Conservation (phyloP, 1,284 basidiomycete species). For the Pseudozyma pruni region DNA sequence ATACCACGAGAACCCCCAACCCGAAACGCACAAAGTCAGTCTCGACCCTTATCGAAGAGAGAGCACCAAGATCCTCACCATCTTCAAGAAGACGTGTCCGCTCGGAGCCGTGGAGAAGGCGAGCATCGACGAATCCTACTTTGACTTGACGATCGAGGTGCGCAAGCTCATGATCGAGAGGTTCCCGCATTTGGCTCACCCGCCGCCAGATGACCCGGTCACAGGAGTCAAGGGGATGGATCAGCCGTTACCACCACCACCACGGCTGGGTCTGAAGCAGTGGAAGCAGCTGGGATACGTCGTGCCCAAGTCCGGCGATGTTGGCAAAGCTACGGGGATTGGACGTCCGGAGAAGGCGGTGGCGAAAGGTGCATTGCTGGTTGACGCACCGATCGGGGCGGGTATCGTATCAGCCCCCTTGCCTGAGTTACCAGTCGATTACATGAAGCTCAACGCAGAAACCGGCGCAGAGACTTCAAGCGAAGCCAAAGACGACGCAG, state of each 20-base stretch:
- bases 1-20: constrained; percentile 82
- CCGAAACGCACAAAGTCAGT: constrained; percentile 92
- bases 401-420: constrained; percentile 28
- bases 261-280: constrained; percentile 72
- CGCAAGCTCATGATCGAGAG: constrained; percentile 59
- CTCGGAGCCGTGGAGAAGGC: constrained; percentile 73
- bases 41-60: constrained; percentile 93
- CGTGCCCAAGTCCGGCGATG: constrained; percentile 74
- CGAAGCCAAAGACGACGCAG: constrained; percentile 26
- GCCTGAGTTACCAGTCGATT: constrained; percentile 7
- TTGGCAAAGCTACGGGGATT: constrained; percentile 56
- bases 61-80: constrained; percentile 84
- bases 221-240: constrained; percentile 74
- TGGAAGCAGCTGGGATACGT: constrained; percentile 79
- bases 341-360: constrained; percentile 53
- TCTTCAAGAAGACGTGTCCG: constrained; percentile 83
- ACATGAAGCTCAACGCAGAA: neutral
- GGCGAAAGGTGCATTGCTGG: constrained; percentile 38
- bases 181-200: constrained; percentile 76
- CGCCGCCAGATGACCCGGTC: constrained; percentile 31
- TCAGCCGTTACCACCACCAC: constrained; percentile 80
- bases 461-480: neutral
- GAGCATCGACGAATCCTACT: constrained; percentile 73
- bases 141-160: constrained; percentile 65
- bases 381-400: constrained; percentile 45